Evolutionary conservation across 2,329 filamentous ascomycete genomes (phyloP).

Genomic region (Ceratocystis destructans): DNA sequence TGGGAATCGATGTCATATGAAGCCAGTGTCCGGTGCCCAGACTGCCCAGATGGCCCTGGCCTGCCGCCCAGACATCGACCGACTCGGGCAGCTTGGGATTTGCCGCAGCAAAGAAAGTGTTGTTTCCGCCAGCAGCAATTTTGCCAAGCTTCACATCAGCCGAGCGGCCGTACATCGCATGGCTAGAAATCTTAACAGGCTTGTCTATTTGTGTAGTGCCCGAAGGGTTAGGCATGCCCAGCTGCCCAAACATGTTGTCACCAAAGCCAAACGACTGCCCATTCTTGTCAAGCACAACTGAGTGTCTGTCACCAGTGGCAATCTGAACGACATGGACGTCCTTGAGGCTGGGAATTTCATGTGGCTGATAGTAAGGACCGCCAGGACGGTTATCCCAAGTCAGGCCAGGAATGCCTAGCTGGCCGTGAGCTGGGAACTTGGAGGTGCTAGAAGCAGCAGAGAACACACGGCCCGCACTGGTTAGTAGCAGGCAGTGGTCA

Average conservation of each 20-base stretch:
- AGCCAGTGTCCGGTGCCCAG: conserved; percentile 83
- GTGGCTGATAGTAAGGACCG: conserved; percentile 67
- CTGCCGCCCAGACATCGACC: conserved; percentile 75
- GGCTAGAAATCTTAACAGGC: conserved; percentile 1
- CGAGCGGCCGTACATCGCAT: conserved; percentile 14
- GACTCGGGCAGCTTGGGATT: conserved; percentile 37
- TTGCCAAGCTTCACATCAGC: conserved; percentile 1
- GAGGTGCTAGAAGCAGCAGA: conserved; percentile 70
- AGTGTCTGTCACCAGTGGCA: conserved; percentile 78
- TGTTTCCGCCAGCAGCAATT: conserved; percentile 73
- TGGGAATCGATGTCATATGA: conserved; percentile 63
- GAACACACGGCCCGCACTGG: conserved; percentile 72
- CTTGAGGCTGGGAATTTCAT: conserved; percentile 61
- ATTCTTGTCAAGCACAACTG: conserved; percentile 58
- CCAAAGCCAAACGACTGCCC: conserved; percentile 78
- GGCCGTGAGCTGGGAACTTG: conserved; percentile 66
- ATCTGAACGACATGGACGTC: conserved; percentile 60
- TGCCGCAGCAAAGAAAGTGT: conserved; percentile 67
- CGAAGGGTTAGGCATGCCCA: conserved; percentile 70
- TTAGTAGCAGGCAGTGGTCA: conserved; percentile 77
- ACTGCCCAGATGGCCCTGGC: conserved; percentile 69
- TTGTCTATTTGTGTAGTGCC: conserved; percentile 24
- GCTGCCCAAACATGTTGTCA: conserved; percentile 81
- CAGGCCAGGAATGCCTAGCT: conserved; percentile 74
- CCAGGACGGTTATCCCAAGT: conserved; percentile 64